Conservation (phyloP, 805 yeast species). For the Candida ovalis region DNA sequence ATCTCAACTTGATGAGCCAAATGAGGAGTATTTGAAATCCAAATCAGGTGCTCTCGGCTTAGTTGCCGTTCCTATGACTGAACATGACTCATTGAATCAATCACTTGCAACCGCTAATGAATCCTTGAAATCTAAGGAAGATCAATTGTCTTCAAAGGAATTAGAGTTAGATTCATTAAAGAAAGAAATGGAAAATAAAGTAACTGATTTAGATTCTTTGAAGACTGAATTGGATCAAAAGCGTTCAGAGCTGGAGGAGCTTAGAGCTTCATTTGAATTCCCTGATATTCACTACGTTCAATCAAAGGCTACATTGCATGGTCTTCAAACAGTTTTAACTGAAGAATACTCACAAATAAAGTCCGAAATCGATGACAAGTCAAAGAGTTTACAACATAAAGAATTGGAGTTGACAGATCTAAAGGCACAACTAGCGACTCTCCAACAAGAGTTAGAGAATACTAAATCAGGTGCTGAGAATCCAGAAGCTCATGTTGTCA, state of each 20-base stretch:
- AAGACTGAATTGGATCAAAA: conserved; percentile 1
- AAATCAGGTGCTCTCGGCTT: conserved; percentile 5
- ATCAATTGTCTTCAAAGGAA: neutral
- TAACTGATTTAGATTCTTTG: conserved; percentile 4
- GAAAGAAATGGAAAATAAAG: conserved; percentile 1
- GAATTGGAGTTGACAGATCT: neutral
- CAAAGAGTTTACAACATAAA: neutral
- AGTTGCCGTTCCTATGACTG: conserved; percentile 6
- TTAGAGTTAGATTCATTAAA: neutral
- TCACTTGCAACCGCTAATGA: neutral
- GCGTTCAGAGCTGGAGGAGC: neutral
- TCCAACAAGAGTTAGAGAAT: conserved; percentile 6
- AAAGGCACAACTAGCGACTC: neutral
- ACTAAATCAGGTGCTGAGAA: conserved; percentile 14
- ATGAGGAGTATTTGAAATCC: conserved; percentile 1
- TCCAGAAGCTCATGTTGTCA: conserved; percentile 33
- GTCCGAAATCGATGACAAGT: neutral
- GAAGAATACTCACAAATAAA: conserved; percentile 21
- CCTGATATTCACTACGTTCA: conserved; percentile 8
- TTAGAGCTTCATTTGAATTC: conserved; percentile 4
- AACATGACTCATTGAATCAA: conserved; percentile 3
- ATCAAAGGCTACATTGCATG: conserved; percentile 9
- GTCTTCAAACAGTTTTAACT: conserved; percentile 23
- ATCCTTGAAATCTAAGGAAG: neutral
- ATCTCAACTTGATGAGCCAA: neutral